Percentiles rank a stretch among this genome's conserved stretches.
phyloP scores from a whole-genome alignment of 306 rosid species.

The Delonix regia region DNA sequence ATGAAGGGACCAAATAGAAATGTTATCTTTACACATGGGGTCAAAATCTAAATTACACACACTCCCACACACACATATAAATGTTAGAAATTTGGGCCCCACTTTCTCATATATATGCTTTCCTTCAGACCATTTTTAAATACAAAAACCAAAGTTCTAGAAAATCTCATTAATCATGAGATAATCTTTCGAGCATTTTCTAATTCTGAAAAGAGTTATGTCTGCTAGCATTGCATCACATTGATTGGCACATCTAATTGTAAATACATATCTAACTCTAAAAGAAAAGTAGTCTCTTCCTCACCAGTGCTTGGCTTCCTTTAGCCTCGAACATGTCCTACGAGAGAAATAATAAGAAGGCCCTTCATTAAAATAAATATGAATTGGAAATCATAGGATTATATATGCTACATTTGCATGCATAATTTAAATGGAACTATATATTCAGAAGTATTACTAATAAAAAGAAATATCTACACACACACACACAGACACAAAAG shows the following conservation, averaged over 20 bases:
- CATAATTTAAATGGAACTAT: conserved; percentile 14
- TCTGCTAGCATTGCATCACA: conserved; percentile 2
- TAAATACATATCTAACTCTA: conserved; percentile 1
- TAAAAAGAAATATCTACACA: not conserved
- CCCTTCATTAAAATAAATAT: conserved; percentile 13
- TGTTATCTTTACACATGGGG: no score
- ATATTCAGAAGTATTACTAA: not conserved
- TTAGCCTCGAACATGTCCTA: conserved; percentile 29
- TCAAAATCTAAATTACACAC: no score
- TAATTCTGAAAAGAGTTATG: conserved; percentile 3
- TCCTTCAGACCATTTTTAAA: no score
- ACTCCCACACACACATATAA: no score
- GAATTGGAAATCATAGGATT: conserved; percentile 13
- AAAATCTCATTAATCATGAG: no score
- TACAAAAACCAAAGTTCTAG: no score
- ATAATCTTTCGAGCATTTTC: no score
- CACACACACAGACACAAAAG: conserved; percentile 20
- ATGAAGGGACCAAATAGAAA: no score
- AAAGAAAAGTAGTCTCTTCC: conserved; percentile 12
- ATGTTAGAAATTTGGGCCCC: no score
- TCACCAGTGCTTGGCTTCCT: conserved; percentile 22
- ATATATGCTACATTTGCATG: conserved; percentile 24
- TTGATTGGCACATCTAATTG: conserved; percentile 29
- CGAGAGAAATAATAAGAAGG: conserved; percentile 45
- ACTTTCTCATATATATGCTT: no score